Evolutionary conservation across 768 basidiomycete genomes (phyloP), one percentile per base, ranked within the genome.

Genomic region (Tricholomella constricta): DNA sequence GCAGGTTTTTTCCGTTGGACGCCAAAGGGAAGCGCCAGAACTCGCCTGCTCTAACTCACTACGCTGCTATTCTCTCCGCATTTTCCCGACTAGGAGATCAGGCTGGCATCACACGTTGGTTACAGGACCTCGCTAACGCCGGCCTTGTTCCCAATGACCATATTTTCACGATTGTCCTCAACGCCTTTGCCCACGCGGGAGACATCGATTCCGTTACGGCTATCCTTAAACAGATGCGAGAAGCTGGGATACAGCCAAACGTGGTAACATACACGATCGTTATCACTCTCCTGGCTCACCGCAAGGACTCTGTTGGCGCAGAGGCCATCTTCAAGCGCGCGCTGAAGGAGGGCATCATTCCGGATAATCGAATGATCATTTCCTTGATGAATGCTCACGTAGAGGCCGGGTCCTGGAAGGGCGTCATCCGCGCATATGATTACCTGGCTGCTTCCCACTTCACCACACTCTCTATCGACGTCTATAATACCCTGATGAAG

Each of bases 341-440:
- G 0, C 43, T 91, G 40, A 62, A 68, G 14, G 83, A 86, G 34
- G 85, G 84, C 14, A 62, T 92, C 49, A 65, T 69, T 14, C 88
- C 88, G 2, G 85, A 90, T 65, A 73, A 75, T 31, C 71, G 66
- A 34, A 86, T 92, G 85, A 73, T 86, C 57, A 78, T 82, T 12
- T 71, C 87, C 6, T 67, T 96, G 44, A 85, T 98, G 84, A 83
- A 90, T 60, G 92, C 88, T 0, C 83, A 94, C 62, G 87, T 91
- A 44, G 84, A 90, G 62, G 78, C 84, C 2, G 90, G 88, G 2
- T 84, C 86, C 10, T 97, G 92, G 91, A 67, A 72, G 40, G 85
- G 85, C 22, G 91, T 87, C 17, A 77, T 92, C 52, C 77, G 80
- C 20, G 72, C 84, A 11, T 96, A 88, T 62, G 81, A 87, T 57